phyloP scores from a whole-genome alignment of 768 basidiomycete genomes.

The Lanmaoa pseudosensibilis region DNA sequence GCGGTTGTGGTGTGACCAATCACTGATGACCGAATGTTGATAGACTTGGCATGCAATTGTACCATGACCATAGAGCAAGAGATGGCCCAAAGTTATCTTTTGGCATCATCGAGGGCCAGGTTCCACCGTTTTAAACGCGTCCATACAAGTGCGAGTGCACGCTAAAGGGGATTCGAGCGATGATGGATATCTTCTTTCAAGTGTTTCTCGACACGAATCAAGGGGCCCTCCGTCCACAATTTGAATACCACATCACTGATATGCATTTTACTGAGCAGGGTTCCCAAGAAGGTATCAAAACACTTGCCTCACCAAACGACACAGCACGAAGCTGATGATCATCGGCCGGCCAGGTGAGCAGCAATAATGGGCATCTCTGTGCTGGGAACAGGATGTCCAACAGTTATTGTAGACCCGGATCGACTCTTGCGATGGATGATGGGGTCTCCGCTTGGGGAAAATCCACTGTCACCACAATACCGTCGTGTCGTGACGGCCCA shows the following conservation, averaged over 20 bases:
- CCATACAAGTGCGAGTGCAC: conserved; percentile 1
- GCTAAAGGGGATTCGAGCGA: background rate
- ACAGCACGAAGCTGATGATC: no score
- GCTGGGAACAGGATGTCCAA: no score
- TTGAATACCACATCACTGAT: background rate
- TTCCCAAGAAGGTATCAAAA: no score
- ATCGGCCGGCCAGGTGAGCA: no score
- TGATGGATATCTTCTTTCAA: conserved; percentile 1
- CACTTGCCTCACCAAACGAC: no score
- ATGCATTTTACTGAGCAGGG: no score
- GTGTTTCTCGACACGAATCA: background rate
- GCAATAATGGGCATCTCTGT: no score
- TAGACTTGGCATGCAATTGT: background rate
- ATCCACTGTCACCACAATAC: no score
- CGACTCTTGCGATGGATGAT: no score
- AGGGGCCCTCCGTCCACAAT: background rate
- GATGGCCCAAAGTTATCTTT: background rate
- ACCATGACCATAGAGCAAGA: background rate
- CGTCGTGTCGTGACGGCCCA: no score
- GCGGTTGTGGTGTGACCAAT: conserved; percentile 3
- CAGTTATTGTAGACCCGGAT: no score
- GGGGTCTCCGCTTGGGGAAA: no score
- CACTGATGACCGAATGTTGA: background rate
- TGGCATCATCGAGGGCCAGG: background rate
- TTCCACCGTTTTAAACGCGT: background rate